Percentiles rank a stretch among this genome's conserved stretches.
Conservation (phyloP, 2,329 filamentous ascomycete species). For the Hyphodiscus sp. region DNA sequence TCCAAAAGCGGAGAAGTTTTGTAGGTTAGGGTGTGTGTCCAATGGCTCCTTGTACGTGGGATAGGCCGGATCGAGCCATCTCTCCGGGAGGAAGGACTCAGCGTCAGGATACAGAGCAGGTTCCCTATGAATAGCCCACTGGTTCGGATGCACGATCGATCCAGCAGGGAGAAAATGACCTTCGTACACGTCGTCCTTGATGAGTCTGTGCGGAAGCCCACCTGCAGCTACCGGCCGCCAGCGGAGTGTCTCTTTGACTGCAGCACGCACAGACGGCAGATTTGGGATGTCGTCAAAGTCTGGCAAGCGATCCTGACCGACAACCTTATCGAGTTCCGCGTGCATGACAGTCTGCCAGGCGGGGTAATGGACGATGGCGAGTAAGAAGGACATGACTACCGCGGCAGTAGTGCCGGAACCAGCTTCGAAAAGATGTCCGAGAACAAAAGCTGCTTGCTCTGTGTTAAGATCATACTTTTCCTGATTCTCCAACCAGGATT, state of each 20-base stretch:
- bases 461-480: no score
- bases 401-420: no score
- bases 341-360: conserved; percentile 19
- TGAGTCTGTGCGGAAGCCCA: conserved; percentile 47
- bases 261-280: conserved; percentile 37
- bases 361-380: conserved; percentile 3
- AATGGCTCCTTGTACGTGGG: conserved; percentile 37
- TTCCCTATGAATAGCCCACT: conserved; percentile 27
- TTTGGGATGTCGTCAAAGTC: conserved; percentile 37
- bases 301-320: conserved; percentile 41
- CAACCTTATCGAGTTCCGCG: conserved; percentile 39
- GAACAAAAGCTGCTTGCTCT: no score
- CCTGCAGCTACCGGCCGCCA: conserved; percentile 40
- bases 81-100: conserved; percentile 38
- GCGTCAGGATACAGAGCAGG: conserved; percentile 35
- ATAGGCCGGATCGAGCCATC: conserved; percentile 34
- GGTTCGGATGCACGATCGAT: conserved; percentile 40
- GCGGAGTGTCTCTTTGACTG: conserved; percentile 41
- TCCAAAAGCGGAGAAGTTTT: conserved; percentile 45
- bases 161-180: conserved; percentile 8
- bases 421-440: no score
- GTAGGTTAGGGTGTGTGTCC: conserved; percentile 49
- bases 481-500: no score
- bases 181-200: conserved; percentile 46
- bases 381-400: no score